Evolutionary conservation across 805 yeast species (phyloP).

Genomic region (Tetrapisispora fleetii): DNA sequence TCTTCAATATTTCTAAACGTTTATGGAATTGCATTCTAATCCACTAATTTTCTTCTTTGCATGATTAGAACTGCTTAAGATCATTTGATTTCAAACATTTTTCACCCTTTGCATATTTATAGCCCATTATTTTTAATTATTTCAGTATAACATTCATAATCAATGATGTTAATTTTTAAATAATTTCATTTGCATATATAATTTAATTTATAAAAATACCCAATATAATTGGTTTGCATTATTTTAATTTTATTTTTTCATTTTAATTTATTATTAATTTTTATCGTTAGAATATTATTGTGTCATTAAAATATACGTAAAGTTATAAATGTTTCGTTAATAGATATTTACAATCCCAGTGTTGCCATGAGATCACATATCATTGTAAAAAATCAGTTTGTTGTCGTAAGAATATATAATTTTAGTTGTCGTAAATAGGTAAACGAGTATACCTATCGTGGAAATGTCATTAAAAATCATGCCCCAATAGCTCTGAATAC

Average conservation of each 20-base stretch:
- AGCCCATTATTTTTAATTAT: background rate
- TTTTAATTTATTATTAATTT: background rate
- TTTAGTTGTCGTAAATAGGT: background rate
- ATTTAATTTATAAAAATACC: background rate
- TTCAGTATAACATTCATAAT: background rate
- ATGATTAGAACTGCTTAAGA: background rate
- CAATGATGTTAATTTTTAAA: background rate
- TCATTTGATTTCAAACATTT: background rate
- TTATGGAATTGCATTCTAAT: background rate
- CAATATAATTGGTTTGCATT: background rate
- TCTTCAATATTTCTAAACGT: background rate
- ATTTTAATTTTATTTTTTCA: background rate
- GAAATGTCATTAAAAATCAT: background rate
- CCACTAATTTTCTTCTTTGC: background rate
- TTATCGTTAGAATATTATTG: background rate
- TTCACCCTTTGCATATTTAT: background rate
- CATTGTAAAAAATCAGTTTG: background rate
- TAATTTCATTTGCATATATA: background rate
- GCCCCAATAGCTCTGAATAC: conserved; percentile 1
- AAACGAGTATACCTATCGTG: background rate
- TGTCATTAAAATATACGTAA: background rate
- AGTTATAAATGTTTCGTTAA: background rate
- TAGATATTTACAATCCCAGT: background rate
- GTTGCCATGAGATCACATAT: too few species aligned
- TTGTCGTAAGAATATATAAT: background rate